Conservation (phyloP, 2,329 filamentous ascomycete species). For the Grosmannia serpens region DNA sequence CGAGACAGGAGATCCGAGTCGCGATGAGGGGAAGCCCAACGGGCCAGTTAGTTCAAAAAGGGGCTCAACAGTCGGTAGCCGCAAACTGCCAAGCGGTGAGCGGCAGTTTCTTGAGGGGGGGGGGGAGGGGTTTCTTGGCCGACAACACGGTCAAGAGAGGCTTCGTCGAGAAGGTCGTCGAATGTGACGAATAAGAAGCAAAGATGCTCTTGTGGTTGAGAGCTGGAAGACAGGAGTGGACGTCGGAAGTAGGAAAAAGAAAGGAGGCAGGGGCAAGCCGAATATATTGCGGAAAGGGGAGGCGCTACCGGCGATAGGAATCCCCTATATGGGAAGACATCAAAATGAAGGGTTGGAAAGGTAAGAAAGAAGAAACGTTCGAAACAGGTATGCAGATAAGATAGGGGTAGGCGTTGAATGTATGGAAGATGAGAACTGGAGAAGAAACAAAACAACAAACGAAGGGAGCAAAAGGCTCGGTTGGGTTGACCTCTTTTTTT, state of each 20-base stretch:
- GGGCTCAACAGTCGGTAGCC: neutral
- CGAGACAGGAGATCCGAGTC: neutral
- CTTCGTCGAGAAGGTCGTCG: neutral
- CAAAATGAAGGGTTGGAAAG: neutral
- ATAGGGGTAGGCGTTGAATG: neutral
- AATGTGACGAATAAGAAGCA: neutral
- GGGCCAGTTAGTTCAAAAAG: neutral
- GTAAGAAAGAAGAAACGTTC: neutral
- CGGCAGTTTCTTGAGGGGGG: neutral
- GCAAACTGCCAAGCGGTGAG: constrained; percentile 2
- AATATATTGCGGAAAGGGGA: constrained; percentile 8
- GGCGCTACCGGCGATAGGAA: constrained; percentile 12
- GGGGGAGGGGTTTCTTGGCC: neutral
- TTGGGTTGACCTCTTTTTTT: neutral
- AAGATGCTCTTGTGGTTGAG: neutral
- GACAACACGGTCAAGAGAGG: neutral
- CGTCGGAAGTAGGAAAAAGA: constrained; percentile 3
- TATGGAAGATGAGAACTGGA: neutral
- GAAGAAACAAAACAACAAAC: neutral
- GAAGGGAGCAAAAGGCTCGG: neutral
- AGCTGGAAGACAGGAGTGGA: neutral
- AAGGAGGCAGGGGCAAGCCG: constrained; percentile 13
- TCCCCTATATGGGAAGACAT: constrained; percentile 12
- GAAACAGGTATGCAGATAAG: neutral
- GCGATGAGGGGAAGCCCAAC: neutral